Conservation (phyloP, 2,329 filamentous ascomycete species). For the Blumeriella jaapii region DNA sequence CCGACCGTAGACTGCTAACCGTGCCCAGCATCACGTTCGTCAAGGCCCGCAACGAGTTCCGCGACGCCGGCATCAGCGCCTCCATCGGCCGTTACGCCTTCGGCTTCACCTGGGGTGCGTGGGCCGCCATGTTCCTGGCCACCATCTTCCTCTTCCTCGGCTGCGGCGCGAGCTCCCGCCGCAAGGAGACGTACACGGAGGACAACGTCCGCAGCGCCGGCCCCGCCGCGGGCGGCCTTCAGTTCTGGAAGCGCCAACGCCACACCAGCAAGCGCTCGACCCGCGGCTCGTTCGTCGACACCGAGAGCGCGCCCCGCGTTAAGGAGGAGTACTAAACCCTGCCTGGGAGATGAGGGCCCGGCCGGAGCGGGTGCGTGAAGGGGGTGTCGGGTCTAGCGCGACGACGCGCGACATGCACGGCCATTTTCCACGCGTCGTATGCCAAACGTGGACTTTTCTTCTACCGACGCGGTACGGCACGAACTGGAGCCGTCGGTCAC, state of each 20-base stretch:
- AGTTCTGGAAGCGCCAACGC: slow-evolving; percentile 38
- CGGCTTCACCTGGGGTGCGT: slow-evolving; percentile 66
- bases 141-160: slow-evolving; percentile 56
- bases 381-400: too few species aligned
- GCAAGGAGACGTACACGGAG: slow-evolving; percentile 17
- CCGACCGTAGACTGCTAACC: slow-evolving; percentile 16
- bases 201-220: slow-evolving; percentile 12
- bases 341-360: too few species aligned
- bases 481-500: too few species aligned
- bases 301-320: slow-evolving; percentile 45
- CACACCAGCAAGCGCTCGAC: slow-evolving; percentile 37
- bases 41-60: slow-evolving; percentile 56
- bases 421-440: too few species aligned
- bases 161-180: slow-evolving; percentile 33
- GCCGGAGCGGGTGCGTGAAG: too few species aligned
- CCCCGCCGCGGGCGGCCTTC: slow-evolving; percentile 29
- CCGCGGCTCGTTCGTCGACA: slow-evolving; percentile 38
- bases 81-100: slow-evolving; percentile 56
- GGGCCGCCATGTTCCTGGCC: slow-evolving; percentile 53
- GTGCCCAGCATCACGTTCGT: slow-evolving; percentile 47
- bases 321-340: slow-evolving; percentile 55
- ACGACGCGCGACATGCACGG: too few species aligned
- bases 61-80: slow-evolving; percentile 41
- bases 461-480: too few species aligned
- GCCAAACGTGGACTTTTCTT: too few species aligned